These are phyloP conservation scores for Inonotus hispidus DNA, from an alignment of 1,284 basidiomycete genomes.

Conservation along the genomic window DNA sequence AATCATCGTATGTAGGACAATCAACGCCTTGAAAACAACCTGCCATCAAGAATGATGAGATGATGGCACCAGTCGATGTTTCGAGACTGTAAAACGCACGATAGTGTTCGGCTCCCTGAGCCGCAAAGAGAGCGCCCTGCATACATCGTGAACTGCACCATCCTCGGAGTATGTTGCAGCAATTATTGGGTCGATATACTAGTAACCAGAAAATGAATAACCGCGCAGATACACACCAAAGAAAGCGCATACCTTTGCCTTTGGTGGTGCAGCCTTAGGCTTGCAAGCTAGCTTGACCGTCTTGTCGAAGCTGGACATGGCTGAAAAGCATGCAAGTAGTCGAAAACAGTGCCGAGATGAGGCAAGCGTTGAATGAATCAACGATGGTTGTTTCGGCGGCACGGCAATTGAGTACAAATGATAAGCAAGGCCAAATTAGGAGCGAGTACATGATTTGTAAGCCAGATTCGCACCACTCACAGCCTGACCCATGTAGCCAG, in stretches of 20 bases:
- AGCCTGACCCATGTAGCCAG: not conserved
- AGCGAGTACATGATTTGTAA: not conserved
- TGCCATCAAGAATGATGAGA: slow-evolving; percentile 29
- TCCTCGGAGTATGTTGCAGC: slow-evolving; percentile 93
- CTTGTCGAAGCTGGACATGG: slow-evolving; percentile 79
- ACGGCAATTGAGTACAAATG: too few species aligned
- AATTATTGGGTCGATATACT: slow-evolving; percentile 90
- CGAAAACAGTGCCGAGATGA: not conserved
- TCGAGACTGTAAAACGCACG: slow-evolving; percentile 43
- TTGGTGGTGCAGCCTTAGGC: slow-evolving; percentile 90
- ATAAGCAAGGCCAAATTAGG: not conserved
- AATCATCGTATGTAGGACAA: slow-evolving; percentile 94
- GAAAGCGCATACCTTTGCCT: slow-evolving; percentile 66
- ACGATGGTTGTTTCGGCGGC: not conserved
- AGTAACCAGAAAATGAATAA: slow-evolving; percentile 15
- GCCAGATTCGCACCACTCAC: not conserved
- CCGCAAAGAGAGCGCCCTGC: slow-evolving; percentile 77
- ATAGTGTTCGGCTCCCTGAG: slow-evolving; percentile 88
- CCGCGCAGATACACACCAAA: not conserved
- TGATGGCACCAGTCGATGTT: not conserved
- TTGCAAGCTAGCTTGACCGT: slow-evolving; percentile 91
- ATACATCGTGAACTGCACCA: slow-evolving; percentile 87
- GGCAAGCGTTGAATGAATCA: too few species aligned
- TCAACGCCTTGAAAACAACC: slow-evolving; percentile 95
- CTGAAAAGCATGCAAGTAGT: not conserved